Evolutionary conservation across 345 rosid species (phyloP).

Genomic region (Leavenworthia alabamica): DNA sequence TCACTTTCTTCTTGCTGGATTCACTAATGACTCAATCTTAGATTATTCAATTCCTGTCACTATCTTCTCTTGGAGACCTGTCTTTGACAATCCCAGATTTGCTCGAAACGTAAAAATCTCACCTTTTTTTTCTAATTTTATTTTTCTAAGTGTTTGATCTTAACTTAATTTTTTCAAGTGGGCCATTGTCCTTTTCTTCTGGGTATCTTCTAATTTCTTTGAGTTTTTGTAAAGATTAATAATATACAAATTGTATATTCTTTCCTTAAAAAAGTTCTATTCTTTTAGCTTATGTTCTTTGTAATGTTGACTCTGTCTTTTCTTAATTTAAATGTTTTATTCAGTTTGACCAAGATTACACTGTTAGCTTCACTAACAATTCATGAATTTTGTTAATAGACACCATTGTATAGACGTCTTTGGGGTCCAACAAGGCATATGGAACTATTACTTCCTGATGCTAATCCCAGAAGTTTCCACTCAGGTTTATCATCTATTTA

Average conservation of each 20-base stretch:
- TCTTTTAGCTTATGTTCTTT: not conserved
- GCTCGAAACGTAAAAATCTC: constrained; percentile 41
- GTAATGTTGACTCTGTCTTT: constrained; percentile 1
- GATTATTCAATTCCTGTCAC: constrained; percentile 84
- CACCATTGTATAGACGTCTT: constrained; percentile 63
- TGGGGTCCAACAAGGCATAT: constrained; percentile 81
- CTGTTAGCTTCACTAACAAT: not conserved
- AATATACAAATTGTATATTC: constrained; percentile 2
- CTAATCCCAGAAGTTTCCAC: constrained; percentile 73
- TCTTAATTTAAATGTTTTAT: not conserved
- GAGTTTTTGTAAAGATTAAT: not conserved
- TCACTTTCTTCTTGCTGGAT: constrained; percentile 82
- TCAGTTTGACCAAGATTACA: not conserved
- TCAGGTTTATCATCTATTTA: constrained; percentile 50
- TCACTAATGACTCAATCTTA: constrained; percentile 56
- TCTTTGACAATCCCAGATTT: constrained; percentile 56
- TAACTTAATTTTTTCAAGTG: constrained; percentile 9
- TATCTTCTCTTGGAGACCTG: constrained; percentile 94
- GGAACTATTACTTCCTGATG: constrained; percentile 71
- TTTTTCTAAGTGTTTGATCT: constrained; percentile 1
- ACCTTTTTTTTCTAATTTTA: not conserved
- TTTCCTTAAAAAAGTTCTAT: not conserved
- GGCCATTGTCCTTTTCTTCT: constrained; percentile 30
- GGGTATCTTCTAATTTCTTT: constrained; percentile 12
- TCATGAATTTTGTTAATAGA: constrained; percentile 33